Evolutionary conservation across 78 protist species (phyloP).

Genomic region (Blattamonas nauphoetae): DNA sequence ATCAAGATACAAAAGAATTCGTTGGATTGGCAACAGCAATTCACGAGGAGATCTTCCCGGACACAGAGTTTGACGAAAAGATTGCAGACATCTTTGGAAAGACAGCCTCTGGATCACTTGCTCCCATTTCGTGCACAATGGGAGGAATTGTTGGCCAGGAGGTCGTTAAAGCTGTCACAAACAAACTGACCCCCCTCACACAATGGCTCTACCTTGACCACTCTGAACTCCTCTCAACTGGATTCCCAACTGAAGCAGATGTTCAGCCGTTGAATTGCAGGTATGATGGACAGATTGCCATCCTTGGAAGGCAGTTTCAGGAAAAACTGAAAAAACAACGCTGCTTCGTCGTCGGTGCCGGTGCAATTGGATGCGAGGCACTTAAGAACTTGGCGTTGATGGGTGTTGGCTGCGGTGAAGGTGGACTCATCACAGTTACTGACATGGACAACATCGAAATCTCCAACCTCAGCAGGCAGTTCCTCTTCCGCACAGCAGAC

Average conservation of each 20-base stretch:
- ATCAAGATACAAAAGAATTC: not conserved
- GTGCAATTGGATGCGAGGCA: conserved; percentile 83
- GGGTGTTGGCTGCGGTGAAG: conserved; percentile 41
- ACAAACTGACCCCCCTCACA: conserved; percentile 79
- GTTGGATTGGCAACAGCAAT: not conserved
- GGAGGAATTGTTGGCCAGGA: conserved; percentile 55
- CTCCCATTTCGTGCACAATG: conserved; percentile 17
- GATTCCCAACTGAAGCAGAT: conserved; percentile 18
- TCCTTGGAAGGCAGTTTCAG: conserved; percentile 63
- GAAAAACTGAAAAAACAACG: conserved; percentile 22
- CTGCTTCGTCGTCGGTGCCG: conserved; percentile 71
- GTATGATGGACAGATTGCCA: conserved; percentile 77
- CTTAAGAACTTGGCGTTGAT: conserved; percentile 66
- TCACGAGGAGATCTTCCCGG: not conserved
- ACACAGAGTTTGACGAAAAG: not conserved
- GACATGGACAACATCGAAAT: conserved; percentile 91
- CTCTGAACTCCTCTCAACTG: conserved; percentile 35
- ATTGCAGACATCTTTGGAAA: conserved; percentile 12
- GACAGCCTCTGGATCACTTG: conserved; percentile 9
- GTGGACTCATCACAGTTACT: conserved; percentile 57
- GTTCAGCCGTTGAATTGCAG: conserved; percentile 43
- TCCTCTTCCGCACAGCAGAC: conserved; percentile 74
- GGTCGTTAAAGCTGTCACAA: conserved; percentile 84
- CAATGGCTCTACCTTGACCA: conserved; percentile 75
- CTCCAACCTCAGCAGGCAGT: conserved; percentile 88